Evolutionary conservation across 768 basidiomycete species (phyloP).

Genomic region (Naganishia vishniacii): DNA sequence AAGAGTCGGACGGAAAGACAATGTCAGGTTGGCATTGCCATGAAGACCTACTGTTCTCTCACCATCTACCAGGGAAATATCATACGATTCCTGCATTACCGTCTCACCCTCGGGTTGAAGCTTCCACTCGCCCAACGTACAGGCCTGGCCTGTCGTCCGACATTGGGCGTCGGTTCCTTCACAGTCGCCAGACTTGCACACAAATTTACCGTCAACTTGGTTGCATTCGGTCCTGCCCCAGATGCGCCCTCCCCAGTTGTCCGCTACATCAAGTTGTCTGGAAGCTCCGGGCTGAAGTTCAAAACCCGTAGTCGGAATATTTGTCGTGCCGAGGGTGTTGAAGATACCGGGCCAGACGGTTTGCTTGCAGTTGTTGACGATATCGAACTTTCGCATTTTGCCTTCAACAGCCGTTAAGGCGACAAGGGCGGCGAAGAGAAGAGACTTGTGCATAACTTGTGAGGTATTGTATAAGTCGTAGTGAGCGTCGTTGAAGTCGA

Average conservation of each 20-base stretch:
- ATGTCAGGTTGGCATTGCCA: background rate
- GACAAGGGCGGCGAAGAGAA: background rate
- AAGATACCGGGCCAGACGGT: constrained; percentile 1
- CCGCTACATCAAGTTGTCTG: background rate
- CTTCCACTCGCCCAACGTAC: too few species aligned
- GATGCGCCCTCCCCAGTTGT: background rate
- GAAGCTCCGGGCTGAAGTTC: background rate
- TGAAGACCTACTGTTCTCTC: background rate
- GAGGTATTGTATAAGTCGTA: background rate
- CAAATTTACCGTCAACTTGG: too few species aligned
- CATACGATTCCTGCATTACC: background rate
- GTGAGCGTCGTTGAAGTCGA: background rate
- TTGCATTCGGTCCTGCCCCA: too few species aligned
- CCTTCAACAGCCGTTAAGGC: background rate
- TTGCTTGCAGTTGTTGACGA: background rate
- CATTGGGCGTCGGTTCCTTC: too few species aligned
- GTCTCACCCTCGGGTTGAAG: background rate
- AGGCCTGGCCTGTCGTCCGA: too few species aligned
- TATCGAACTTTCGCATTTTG: background rate
- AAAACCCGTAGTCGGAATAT: background rate
- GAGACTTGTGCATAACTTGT: background rate
- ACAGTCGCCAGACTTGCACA: too few species aligned
- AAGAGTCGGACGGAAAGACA: background rate
- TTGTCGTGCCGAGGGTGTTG: background rate
- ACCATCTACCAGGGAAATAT: constrained; percentile 16